Base-by-base conservation (phyloP, 441 rosid genomes). In the Brassica balearica region DNA sequence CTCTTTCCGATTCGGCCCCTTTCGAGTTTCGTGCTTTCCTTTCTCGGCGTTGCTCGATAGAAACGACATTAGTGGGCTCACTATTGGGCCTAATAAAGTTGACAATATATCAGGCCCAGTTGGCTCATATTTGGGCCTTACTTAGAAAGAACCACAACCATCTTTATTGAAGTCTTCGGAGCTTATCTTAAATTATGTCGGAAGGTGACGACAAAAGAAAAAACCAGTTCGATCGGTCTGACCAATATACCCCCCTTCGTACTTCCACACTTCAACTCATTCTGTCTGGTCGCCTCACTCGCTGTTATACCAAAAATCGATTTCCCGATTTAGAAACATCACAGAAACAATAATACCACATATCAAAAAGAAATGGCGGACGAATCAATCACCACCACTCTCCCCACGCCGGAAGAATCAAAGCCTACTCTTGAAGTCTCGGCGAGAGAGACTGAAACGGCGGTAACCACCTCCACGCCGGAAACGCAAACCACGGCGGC, bases 381-480 rank as follows among this genome's bases (percentile, higher is more conserved):
- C 58, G 48, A 80, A 75, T n/a, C 77, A 0, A 70, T 17, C 5
- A 58, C 78, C 7, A 75, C 74, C 60, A 76, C 80, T 48, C 70
- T 65, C 53, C 4, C 22, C 53, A 22, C 80, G 4, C 77, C 83
- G 80, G 19, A 8, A 23, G 79, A 12, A 34, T 6, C 76, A 0
- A 69, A 70, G 3, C 10, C 76, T 75, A 69, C 79, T 75, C 55
- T 38, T n/a, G 67, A 79, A 53, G 43, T 34, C 22, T 10, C 55
- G 1, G 69, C 17, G 64, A 66, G 25, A 25, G 60, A 63, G 46
- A 74, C 73, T 34, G 77, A 80, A 34, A 46, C 80, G 1, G 73
- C 8, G 56, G 60, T n/a, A 48, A 29, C 75, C 23, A 27, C 56
- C 56, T 56, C 81, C 38, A 64, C 67, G 68, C 15, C n/a, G 22